Percentiles rank a stretch among this genome's conserved stretches.
Evolutionary conservation across 768 basidiomycete species (phyloP).

Genomic region (Clathrus columnatus): DNA sequence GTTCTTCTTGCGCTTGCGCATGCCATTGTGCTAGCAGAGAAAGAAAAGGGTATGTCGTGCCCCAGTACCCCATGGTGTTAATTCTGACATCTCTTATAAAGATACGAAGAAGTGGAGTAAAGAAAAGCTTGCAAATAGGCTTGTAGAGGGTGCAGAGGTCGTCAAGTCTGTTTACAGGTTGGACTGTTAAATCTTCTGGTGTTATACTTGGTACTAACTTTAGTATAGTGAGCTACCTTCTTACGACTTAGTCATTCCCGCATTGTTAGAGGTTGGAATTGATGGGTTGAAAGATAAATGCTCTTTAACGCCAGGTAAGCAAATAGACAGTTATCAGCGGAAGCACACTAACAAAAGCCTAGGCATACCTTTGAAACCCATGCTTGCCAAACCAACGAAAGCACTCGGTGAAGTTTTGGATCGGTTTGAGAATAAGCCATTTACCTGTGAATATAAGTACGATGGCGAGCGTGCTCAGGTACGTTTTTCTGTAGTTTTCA

Average conservation of each 20-base stretch:
- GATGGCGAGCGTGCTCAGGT: conserved; percentile 97
- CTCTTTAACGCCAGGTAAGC: conserved; percentile 78
- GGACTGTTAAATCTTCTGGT: conserved; percentile 14
- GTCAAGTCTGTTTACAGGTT: conserved; percentile 94
- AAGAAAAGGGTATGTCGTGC: conserved; percentile 42
- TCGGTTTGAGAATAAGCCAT: conserved; percentile 88
- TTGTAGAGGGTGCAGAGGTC: conserved; percentile 68
- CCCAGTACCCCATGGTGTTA: background rate
- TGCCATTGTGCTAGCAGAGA: conserved; percentile 76
- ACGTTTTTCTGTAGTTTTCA: conserved; percentile 3
- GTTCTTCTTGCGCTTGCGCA: conserved; percentile 93
- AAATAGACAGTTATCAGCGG: background rate
- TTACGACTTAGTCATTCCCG: conserved; percentile 89
- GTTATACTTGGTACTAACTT: background rate
- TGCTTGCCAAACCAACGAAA: conserved; percentile 98
- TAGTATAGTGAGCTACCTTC: conserved; percentile 74
- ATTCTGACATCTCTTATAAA: conserved; percentile 22
- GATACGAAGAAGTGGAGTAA: conserved; percentile 65
- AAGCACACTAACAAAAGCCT: background rate
- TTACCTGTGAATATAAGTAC: conserved; percentile 99
- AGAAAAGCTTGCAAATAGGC: conserved; percentile 59
- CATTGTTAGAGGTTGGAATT: conserved; percentile 72
- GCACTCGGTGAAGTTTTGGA: conserved; percentile 97
- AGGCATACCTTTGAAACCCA: conserved; percentile 89
- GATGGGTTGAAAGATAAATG: conserved; percentile 61